Evolutionary conservation across 2,329 filamentous ascomycete genomes (phyloP).

Genomic region (Aspergillus pseudoterreus): DNA sequence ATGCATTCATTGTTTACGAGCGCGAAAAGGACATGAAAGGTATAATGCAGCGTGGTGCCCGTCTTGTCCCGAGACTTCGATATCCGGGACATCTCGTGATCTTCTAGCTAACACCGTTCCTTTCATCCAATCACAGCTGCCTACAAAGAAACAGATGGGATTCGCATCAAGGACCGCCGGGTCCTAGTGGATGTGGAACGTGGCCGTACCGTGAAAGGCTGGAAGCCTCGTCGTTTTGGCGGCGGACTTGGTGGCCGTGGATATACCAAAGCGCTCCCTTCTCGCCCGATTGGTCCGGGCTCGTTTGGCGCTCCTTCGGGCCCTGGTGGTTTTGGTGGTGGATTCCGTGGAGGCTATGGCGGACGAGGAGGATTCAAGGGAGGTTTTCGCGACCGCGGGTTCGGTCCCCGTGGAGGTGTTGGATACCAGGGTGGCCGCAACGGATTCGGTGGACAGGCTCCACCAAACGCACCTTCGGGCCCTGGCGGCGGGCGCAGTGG

Average conservation of each 20-base stretch:
- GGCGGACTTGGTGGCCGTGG: slow-evolving; percentile 88
- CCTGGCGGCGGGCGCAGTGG: slow-evolving; percentile 54
- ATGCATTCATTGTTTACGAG: slow-evolving; percentile 96
- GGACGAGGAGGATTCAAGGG: slow-evolving; percentile 50
- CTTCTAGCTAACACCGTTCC: slow-evolving; percentile 35
- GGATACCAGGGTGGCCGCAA: slow-evolving; percentile 58
- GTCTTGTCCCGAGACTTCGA: slow-evolving; percentile 1
- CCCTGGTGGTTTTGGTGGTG: slow-evolving; percentile 55
- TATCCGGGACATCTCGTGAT: slow-evolving; percentile 8
- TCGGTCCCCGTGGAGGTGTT: slow-evolving; percentile 48
- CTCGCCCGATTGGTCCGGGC: slow-evolving; percentile 65
- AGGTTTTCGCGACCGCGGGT: slow-evolving; percentile 52
- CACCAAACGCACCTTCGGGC: slow-evolving; percentile 50
- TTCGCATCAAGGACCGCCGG: slow-evolving; percentile 85
- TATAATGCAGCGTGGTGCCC: slow-evolving; percentile 46
- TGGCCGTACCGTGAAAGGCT: slow-evolving; percentile 87
- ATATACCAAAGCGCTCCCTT: slow-evolving; percentile 78
- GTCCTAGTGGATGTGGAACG: slow-evolving; percentile 96
- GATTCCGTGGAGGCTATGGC: slow-evolving; percentile 54
- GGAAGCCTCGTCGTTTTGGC: slow-evolving; percentile 87
- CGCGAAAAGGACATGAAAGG: slow-evolving; percentile 99
- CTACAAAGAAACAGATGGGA: slow-evolving; percentile 81
- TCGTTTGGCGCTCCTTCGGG: slow-evolving; percentile 54
- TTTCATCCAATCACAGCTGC: slow-evolving; percentile 66
- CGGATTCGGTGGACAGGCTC: slow-evolving; percentile 46